Evolutionary conservation across 139 green algal genomes (phyloP).

Genomic region (Gonium pectorale): DNA sequence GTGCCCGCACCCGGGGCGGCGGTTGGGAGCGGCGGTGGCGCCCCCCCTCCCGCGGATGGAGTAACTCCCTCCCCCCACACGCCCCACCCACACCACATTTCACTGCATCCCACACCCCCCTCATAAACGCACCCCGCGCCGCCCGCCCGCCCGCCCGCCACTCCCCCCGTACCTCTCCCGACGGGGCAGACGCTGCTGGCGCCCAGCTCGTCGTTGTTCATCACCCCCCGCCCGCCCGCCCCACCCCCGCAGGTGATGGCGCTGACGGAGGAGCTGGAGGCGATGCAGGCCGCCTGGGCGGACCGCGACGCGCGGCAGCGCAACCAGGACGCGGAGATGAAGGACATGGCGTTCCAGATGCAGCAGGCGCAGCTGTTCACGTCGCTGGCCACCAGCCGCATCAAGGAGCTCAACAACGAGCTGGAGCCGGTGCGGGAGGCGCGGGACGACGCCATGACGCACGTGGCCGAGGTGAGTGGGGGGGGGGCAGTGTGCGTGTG

Average conservation of each 20-base stretch:
- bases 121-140: too few relatives aligned
- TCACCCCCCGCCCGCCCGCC: neutral
- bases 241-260: conserved; percentile 19
- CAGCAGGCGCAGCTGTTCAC: conserved; percentile 51
- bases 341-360: conserved; percentile 46
- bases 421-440: conserved; percentile 41
- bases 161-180: too few relatives aligned
- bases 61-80: too few relatives aligned
- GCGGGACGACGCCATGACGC: conserved; percentile 2
- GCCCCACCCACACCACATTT: too few relatives aligned
- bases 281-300: conserved; percentile 56
- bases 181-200: too few relatives aligned
- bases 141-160: too few relatives aligned
- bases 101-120: too few relatives aligned
- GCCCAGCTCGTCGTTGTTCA: too few relatives aligned
- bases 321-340: conserved; percentile 48
- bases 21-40: too few relatives aligned
- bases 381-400: conserved; percentile 44
- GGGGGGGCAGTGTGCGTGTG: neutral
- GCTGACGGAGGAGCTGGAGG: conserved; percentile 49
- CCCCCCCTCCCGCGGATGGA: too few relatives aligned
- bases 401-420: conserved; percentile 50
- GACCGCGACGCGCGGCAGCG: conserved; percentile 54
- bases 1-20: too few relatives aligned
- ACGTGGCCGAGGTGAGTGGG: conserved; percentile 1